Conservation (phyloP, 75 land plant species). For the Cryptomeria japonica region DNA sequence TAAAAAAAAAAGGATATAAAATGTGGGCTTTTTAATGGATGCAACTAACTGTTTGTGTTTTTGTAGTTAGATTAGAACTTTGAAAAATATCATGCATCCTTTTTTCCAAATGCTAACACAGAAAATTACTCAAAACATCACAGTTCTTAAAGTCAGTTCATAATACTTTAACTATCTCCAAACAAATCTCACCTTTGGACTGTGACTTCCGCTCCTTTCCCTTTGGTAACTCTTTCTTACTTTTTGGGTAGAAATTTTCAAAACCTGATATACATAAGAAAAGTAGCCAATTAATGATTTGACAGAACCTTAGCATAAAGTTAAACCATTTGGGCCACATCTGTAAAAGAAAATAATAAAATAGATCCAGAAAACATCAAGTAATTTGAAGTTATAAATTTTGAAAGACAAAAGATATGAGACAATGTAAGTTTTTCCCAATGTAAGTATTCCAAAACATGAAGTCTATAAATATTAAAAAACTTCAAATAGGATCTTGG, state of each 20-base stretch:
- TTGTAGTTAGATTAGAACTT: neutral
- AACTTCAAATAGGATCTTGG: neutral
- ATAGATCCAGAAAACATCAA: neutral
- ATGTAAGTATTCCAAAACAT: neutral
- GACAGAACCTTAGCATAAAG: neutral
- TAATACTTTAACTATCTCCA: neutral
- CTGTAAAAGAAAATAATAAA: neutral
- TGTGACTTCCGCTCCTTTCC: slow-evolving; percentile 53
- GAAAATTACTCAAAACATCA: neutral
- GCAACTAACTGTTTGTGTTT: neutral
- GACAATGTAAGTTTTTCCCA: neutral
- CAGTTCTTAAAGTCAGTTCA: neutral
- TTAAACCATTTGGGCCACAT: neutral
- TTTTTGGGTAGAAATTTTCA: slow-evolving; percentile 91
- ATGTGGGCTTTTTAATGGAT: neutral
- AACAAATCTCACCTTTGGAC: slow-evolving; percentile 53
- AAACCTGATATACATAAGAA: slow-evolving; percentile 44
- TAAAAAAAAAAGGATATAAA: neutral
- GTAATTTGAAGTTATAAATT: neutral
- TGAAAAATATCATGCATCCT: neutral
- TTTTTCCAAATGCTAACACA: no score
- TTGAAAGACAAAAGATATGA: neutral
- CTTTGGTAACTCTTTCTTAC: slow-evolving; percentile 83
- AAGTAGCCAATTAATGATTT: neutral
- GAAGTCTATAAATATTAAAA: neutral